Evolutionary conservation across 2,329 filamentous ascomycete species (phyloP).

Genomic region (Neonectria neomacrospora): DNA sequence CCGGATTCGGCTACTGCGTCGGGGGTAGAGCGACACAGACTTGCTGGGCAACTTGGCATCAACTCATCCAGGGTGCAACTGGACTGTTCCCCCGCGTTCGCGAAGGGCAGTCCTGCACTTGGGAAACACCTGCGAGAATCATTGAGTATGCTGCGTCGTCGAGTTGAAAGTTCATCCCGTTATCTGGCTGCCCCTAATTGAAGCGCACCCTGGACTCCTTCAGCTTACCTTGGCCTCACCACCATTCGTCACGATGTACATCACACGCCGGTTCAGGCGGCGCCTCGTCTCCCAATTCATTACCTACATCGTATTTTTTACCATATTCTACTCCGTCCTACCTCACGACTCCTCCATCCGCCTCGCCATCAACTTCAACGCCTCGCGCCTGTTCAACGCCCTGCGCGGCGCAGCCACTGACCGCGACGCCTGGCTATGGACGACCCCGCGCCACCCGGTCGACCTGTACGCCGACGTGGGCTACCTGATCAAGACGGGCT

Average conservation of each 20-base stretch:
- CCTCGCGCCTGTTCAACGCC: constrained; percentile 46
- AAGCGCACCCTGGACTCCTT: constrained; percentile 5
- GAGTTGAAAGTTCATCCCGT: neutral
- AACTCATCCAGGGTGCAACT: neutral
- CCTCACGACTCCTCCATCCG: constrained; percentile 49
- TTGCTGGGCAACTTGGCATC: neutral
- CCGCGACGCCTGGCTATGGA: constrained; percentile 56
- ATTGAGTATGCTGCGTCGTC: constrained; percentile 7
- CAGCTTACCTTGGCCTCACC: constrained; percentile 3
- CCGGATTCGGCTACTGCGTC: neutral
- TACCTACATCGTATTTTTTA: constrained; percentile 41
- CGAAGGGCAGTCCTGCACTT: neutral
- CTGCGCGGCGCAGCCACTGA: constrained; percentile 44
- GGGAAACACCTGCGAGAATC: no score
- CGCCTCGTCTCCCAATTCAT: constrained; percentile 41
- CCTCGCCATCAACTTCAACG: constrained; percentile 50
- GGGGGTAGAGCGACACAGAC: neutral
- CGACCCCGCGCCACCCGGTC: constrained; percentile 54
- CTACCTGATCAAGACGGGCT: constrained; percentile 66
- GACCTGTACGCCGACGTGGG: constrained; percentile 60
- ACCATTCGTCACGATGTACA: constrained; percentile 35
- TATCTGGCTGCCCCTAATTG: neutral
- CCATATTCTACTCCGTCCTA: constrained; percentile 45
- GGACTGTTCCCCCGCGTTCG: neutral
- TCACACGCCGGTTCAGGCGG: constrained; percentile 46